Percentiles rank a stretch among this genome's conserved stretches.
These are phyloP conservation scores for Urtica urens DNA, from an alignment of 306 rosid species.

Conservation along the genomic window DNA sequence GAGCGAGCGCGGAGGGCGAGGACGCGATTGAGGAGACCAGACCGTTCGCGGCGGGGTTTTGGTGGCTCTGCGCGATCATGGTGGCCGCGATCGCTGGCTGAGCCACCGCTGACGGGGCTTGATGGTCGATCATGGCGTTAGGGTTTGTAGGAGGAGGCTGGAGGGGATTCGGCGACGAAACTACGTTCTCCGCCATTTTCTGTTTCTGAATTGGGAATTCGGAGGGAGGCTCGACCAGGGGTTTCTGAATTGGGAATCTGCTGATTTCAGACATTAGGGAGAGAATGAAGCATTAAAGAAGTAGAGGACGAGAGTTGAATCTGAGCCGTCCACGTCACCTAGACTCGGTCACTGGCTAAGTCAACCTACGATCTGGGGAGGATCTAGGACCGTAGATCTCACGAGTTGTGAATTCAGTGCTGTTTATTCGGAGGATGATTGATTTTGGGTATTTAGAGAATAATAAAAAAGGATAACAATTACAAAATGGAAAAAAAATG, in stretches of 20 bases:
- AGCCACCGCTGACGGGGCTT: slow-evolving; percentile 9
- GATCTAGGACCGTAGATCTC: slow-evolving; percentile 10
- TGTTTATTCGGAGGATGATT: not conserved
- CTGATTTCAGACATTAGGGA: slow-evolving; percentile 8
- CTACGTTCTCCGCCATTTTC: slow-evolving; percentile 39
- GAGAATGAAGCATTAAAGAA: not conserved
- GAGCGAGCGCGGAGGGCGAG: slow-evolving; percentile 29
- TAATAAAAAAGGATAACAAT: not conserved
- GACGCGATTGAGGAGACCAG: not conserved
- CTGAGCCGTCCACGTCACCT: slow-evolving; percentile 31
- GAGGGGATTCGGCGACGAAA: slow-evolving; percentile 35
- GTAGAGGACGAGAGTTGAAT: slow-evolving; percentile 17
- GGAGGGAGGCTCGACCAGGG: not conserved
- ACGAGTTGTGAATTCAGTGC: not conserved
- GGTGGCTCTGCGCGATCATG: slow-evolving; percentile 19
- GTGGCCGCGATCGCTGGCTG: not conserved
- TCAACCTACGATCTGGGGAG: slow-evolving; percentile 1
- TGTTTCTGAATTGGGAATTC: not conserved
- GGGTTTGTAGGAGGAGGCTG: slow-evolving; percentile 25
- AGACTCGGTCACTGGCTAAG: not conserved
- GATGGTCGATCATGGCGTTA: slow-evolving; percentile 21
- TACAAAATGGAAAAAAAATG: not conserved
- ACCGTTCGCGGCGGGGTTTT: not conserved
- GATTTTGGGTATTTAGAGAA: too few relatives aligned
- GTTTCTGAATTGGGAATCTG: slow-evolving; percentile 1